Percentiles rank a stretch among this genome's conserved stretches.
Conservation (phyloP, 495 filamentous ascomycete genomes). For the Lineolata rhizophorae region DNA sequence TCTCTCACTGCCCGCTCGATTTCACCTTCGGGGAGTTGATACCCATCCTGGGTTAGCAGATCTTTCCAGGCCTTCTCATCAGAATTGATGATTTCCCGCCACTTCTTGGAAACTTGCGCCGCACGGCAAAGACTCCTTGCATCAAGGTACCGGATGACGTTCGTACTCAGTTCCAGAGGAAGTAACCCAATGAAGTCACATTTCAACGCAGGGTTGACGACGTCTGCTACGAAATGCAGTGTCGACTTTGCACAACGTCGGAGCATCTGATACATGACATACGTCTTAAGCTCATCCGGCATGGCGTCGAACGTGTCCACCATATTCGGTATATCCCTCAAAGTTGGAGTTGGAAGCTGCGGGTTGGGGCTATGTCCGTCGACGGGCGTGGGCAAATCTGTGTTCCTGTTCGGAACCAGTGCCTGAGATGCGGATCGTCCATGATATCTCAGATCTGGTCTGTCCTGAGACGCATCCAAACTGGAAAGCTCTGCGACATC, state of each 20-base stretch:
- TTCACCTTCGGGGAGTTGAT: slow-evolving; percentile 57
- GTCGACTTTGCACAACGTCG: slow-evolving; percentile 76
- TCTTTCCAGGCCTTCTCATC: slow-evolving; percentile 95
- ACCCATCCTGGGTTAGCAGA: slow-evolving; percentile 67
- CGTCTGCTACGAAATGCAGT: slow-evolving; percentile 72
- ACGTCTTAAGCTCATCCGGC: slow-evolving; percentile 69
- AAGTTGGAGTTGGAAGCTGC: slow-evolving; percentile 19
- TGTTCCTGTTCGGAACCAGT: slow-evolving; percentile 2
- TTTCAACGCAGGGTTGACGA: slow-evolving; percentile 91
- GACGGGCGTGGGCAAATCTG: slow-evolving; percentile 2
- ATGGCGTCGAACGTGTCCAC: slow-evolving; percentile 79
- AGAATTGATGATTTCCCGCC: slow-evolving; percentile 71
- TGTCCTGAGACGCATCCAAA: slow-evolving; percentile 8
- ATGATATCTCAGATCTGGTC: background rate
- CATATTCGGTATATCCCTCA: slow-evolving; percentile 63
- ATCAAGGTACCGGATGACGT: slow-evolving; percentile 74
- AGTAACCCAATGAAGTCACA: slow-evolving; percentile 75
- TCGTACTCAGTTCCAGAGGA: slow-evolving; percentile 67
- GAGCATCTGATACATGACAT: slow-evolving; percentile 90
- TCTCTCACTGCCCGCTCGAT: slow-evolving; percentile 67
- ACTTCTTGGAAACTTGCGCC: slow-evolving; percentile 83
- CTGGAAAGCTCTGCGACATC: slow-evolving; percentile 14
- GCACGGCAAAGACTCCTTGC: slow-evolving; percentile 72
- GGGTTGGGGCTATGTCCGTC: slow-evolving; percentile 7
- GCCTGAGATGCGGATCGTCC: slow-evolving; percentile 1